Base-by-base conservation (phyloP, 1,284 basidiomycete species). In the Cutaneotrichosporon cutaneum region DNA sequence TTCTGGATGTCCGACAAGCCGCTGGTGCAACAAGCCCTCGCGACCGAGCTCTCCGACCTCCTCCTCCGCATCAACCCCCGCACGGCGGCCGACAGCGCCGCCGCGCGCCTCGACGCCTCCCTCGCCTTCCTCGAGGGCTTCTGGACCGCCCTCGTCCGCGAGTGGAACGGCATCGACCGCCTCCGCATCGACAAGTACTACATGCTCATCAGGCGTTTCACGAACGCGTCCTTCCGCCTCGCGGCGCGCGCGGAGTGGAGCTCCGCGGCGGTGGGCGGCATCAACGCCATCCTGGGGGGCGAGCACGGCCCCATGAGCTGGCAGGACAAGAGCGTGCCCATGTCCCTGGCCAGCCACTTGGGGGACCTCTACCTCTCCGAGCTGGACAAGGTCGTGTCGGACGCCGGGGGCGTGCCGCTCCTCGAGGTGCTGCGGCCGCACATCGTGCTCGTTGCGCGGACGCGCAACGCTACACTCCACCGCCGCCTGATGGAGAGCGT, bases 1-100 rank as follows among this genome's bases (percentile, higher is more conserved):
- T 98, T 95, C 80, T 99, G 94, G 94, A 98, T 98, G 94, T 97
- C 93, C 3, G 95, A 99, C 81, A 99, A 99, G 77, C 94, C 95
- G 7, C 83, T 95, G 3, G 89, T 99, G 5, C 95, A 99, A 76
- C 96, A 99, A 78, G 87, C 87, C 4, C 85, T 99, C 8, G 93
- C 95, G 0, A 82, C 83, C 10, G 91, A 95, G 71, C 81, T 99
- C 26, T 88, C 95, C 11, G 87, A 92, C 62, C 82, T 98, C 36
- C 71, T 92, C 5, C 80, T 96, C 33, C 83, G 82, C 10, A 90
- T 94, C 63, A 80, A 86, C 6, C 84, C 80, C 9, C 47, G 47
- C 4, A 47, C 45, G 10, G 4, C 26, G 26, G 56, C 21, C 2
- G 35, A 44, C 11, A 47, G 55, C 14, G 60, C 61, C 1, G 61